A percentile compares a stretch with the other conserved stretches of the same genome.
These are phyloP conservation scores for Daldinia decipiens DNA, from an alignment of 495 filamentous ascomycete species.

Conservation along the genomic window DNA sequence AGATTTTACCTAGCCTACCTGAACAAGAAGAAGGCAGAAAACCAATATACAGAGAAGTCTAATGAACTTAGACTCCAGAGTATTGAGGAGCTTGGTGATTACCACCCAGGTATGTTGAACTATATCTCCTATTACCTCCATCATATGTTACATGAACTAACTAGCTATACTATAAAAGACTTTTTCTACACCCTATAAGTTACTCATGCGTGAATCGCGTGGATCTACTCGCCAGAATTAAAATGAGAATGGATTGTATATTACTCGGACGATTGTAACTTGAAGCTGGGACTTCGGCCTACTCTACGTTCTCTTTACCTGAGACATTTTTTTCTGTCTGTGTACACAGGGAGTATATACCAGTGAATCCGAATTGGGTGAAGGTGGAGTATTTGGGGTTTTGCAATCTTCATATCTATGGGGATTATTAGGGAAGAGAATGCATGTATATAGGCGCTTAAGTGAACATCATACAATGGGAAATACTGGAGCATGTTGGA, in stretches of 20 bases:
- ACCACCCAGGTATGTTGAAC: slow-evolving; percentile 34
- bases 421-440: neutral
- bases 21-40: slow-evolving; percentile 37
- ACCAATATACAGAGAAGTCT: slow-evolving; percentile 28
- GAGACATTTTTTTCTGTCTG: neutral
- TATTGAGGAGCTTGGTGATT: slow-evolving; percentile 39
- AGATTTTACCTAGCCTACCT: slow-evolving; percentile 31
- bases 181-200: slow-evolving; percentile 36
- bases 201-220: neutral
- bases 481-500: neutral
- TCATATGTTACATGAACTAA: slow-evolving; percentile 13
- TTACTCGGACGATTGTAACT: neutral
- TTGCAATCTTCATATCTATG: neutral
- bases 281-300: slow-evolving; percentile 3
- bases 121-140: neutral
- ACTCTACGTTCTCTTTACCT: neutral
- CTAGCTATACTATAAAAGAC: slow-evolving; percentile 9
- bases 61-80: slow-evolving; percentile 24
- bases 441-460: slow-evolving; percentile 9
- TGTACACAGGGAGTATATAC: slow-evolving; percentile 1
- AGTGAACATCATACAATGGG: slow-evolving; percentile 8
- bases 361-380: neutral
- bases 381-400: neutral
- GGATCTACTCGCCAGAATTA: neutral
- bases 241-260: neutral